Conservation (phyloP, 768 basidiomycete species). For the Phlebiopsis flavidoalba region DNA sequence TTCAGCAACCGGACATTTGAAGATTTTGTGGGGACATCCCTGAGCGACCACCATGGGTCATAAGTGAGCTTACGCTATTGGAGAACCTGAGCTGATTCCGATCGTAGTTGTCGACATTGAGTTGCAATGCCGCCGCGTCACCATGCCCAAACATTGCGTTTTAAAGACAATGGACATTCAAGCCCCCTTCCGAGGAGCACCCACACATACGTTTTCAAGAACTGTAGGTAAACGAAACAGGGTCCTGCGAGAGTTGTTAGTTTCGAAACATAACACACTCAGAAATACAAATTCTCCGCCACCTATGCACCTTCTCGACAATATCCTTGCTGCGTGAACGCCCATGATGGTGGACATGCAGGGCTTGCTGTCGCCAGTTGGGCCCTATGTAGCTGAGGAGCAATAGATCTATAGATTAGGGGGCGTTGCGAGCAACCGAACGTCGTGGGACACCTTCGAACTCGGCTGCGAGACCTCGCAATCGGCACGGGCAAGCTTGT, state of each 20-base stretch:
- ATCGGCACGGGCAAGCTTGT: background rate
- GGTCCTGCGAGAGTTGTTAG: constrained; percentile 21
- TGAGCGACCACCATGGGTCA: constrained; percentile 17
- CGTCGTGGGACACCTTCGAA: background rate
- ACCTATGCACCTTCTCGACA: too few species aligned
- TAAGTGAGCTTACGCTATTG: background rate
- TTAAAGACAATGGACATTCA: constrained; percentile 31
- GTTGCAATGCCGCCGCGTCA: constrained; percentile 43
- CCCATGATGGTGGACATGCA: too few species aligned
- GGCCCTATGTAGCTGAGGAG: too few species aligned
- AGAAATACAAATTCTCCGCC: background rate
- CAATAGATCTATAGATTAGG: too few species aligned
- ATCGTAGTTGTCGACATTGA: constrained; percentile 43
- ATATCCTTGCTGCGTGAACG: too few species aligned
- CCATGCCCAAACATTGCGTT: constrained; percentile 42
- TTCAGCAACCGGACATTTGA: constrained; percentile 43
- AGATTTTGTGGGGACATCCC: constrained; percentile 43
- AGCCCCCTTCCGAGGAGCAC: constrained; percentile 30
- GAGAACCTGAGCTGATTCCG: background rate
- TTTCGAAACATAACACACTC: background rate
- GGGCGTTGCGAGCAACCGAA: background rate
- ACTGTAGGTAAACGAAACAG: constrained; percentile 34
- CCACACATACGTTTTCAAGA: constrained; percentile 42
- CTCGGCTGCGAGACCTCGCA: background rate
- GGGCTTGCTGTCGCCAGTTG: too few species aligned